phyloP scores from a whole-genome alignment of 305 asterid species.

The Ruellia speciosa region DNA sequence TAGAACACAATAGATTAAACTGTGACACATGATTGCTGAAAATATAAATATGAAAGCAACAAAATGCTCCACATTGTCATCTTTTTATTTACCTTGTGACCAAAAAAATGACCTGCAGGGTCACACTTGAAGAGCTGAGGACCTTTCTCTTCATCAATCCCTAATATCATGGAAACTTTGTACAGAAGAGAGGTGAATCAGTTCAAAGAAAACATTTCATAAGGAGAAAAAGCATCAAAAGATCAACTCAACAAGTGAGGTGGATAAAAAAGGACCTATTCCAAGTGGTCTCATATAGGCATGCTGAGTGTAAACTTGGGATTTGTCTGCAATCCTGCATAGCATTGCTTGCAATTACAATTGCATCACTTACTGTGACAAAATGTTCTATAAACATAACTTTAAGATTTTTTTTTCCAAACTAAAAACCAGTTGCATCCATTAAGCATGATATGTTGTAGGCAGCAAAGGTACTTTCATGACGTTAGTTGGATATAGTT shows the following conservation, averaged over 20 bases:
- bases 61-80: not conserved
- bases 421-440: not conserved
- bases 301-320: conserved; percentile 99
- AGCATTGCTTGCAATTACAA: conserved; percentile 13
- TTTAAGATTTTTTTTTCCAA: not conserved
- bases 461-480: conserved; percentile 3
- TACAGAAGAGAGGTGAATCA: not conserved
- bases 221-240: conserved; percentile 14
- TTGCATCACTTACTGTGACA: not conserved
- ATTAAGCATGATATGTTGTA: not conserved
- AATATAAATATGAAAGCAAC: not conserved
- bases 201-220: conserved; percentile 11
- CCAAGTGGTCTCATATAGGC: conserved; percentile 99
- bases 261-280: conserved; percentile 52
- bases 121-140: conserved; percentile 98
- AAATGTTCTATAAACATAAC: not conserved
- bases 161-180: conserved; percentile 87
- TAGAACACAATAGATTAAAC: not conserved
- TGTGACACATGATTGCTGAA: not conserved
- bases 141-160: conserved; percentile 88
- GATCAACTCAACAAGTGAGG: conserved; percentile 3
- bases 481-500: conserved; percentile 3
- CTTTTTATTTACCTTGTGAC: conserved; percentile 67
- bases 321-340: conserved; percentile 96
- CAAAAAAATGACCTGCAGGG: conserved; percentile 97